Evolutionary conservation across 331 rosid genomes (phyloP).

Genomic region (Acacia concinna): DNA sequence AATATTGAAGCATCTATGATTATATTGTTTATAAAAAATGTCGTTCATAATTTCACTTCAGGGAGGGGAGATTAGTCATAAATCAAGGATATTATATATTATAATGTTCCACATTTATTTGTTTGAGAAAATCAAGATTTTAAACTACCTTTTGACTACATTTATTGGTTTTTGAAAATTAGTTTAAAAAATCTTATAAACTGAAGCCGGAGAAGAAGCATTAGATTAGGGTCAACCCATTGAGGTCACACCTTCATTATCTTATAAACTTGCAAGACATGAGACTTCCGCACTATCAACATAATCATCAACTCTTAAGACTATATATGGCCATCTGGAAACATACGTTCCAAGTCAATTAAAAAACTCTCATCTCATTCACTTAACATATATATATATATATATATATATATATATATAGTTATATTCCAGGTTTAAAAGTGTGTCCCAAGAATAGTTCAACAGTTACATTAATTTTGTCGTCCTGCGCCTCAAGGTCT

Average conservation of each 20-base stretch:
- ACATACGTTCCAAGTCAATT: background rate
- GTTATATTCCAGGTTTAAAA: background rate
- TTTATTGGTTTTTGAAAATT: background rate
- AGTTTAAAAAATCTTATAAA: background rate
- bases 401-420: background rate
- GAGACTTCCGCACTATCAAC: background rate
- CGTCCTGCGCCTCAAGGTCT: background rate
- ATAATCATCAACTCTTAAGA: conserved; percentile 2
- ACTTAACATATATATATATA: background rate
- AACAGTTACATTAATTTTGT: background rate
- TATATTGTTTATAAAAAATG: background rate
- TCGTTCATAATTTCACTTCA: background rate
- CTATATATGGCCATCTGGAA: background rate
- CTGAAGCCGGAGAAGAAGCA: background rate
- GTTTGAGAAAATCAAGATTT: background rate
- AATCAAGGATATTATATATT: background rate
- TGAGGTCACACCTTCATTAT: conserved; percentile 5
- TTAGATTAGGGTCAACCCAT: background rate
- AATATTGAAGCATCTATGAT: background rate
- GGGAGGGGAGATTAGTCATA: background rate
- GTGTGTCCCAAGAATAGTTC: background rate
- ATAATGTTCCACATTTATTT: background rate
- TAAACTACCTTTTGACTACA: background rate
- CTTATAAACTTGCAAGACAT: conserved; percentile 7
- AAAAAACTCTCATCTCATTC: background rate